Base-by-base conservation (phyloP, 2,329 filamentous ascomycete species). In the Ramularia endophylla region DNA sequence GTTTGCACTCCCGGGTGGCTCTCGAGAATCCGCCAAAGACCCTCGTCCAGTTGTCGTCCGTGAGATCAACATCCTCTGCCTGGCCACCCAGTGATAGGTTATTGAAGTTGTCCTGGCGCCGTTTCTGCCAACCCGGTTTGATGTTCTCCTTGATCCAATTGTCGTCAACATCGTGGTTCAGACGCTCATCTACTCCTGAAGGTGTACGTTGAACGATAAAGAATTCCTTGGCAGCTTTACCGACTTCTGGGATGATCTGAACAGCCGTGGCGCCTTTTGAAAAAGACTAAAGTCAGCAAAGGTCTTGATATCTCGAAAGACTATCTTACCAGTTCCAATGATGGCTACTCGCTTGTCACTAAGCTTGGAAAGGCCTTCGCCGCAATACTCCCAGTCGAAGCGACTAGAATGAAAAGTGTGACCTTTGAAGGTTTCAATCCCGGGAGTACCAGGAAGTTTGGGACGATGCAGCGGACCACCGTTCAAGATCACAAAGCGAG, bases 41-140 rank as follows among this genome's bases (percentile, higher is more conserved):
- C n/a, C n/a, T n/a, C n/a, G n/a, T n/a, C n/a, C n/a, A n/a, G n/a
- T n/a, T n/a, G n/a, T n/a, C n/a, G n/a, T n/a, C n/a, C n/a, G n/a
- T n/a, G n/a, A n/a, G n/a, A n/a, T n/a, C n/a, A n/a, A n/a, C n/a
- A n/a, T n/a, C n/a, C n/a, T n/a, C n/a, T n/a, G n/a, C n/a, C n/a
- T n/a, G n/a, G n/a, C n/a, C n/a, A n/a, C n/a, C n/a, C n/a, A n/a
- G n/a, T n/a, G n/a, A n/a, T n/a, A n/a, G n/a, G n/a, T n/a, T n/a
- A n/a, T n/a, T n/a, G 41, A 71, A 69, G 51, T 76, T 78, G 15
- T 57, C 42, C 42, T 60, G 58, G 16, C 74, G 66, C 28, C 64
- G 59, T 8, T 51, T 46, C 47, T 74, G 70, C 77, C 76, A 80
- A 4, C 74, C 74, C 2, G 56, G 50, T 9, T 56, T 46, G 4